Evolutionary conservation across 371 early-diverging fungal genomes (phyloP), one percentile per base, ranked within the genome.

Genomic region (Astathelohania contejeani): DNA sequence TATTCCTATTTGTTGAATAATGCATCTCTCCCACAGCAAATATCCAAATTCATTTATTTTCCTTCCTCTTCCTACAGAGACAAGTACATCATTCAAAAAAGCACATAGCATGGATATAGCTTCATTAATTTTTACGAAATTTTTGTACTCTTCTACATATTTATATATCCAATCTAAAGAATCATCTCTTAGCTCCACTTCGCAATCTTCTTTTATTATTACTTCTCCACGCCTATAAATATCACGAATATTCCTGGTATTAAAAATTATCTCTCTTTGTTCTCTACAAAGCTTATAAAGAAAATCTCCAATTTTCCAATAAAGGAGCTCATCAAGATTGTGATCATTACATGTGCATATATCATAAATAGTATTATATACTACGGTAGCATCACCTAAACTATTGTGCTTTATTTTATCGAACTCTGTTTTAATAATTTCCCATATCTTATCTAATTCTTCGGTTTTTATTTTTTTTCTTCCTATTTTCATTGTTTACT

Each of bases 281-380:
- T 53, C 50, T 35, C 49, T 26, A 1, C 38, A 22, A 19, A 19
- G 45, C 24, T 47, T 52, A 26, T 58, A 58, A 1, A 64, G n/a
- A 53, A 64, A 64, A 52, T 64, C 65, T 40, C 65, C 65, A 26
- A 64, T 64, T 43, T 58, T 58, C 65, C 65, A 64, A 48, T 64
- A 64, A 35, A 64, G 37, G 35, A 40, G 49, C 25, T 49, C 51
- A 6, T 59, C 59, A 48, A 29, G 54, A 20, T 51, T 50, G 6
- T 32, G 25, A 0, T 44, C 20, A 14, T 22, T 37, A 12, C 43
- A 52, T 16, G 65, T 64, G 39, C 65, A 64, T 3, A 64, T 46
- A 1, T 47, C 43, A 35, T 58, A 64, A 6, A 64, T 44, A 25
- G 24, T 53, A 50, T 60, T 55, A 26, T 64, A 64, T 12, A 64